phyloP scores from a whole-genome alignment of 768 basidiomycete genomes.

The Boletellus emodensis region DNA sequence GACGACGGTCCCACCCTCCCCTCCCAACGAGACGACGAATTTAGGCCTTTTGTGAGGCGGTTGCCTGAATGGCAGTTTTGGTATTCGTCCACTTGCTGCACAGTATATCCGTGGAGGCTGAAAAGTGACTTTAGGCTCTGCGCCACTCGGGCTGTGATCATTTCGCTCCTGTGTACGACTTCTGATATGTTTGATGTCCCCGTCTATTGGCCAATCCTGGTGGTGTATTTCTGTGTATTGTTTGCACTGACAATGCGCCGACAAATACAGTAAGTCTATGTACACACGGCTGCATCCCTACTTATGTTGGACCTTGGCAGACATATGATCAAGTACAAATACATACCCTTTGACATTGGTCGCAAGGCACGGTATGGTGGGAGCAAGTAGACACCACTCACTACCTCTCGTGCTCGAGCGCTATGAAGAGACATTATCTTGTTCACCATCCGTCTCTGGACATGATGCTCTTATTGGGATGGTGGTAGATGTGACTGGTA shows the following conservation, averaged over 20 bases:
- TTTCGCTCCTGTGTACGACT: constrained; percentile 77
- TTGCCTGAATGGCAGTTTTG: constrained; percentile 98
- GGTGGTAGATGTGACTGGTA: constrained; percentile 21
- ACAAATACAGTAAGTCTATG: constrained; percentile 78
- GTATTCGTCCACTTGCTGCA: constrained; percentile 37
- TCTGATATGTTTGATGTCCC: constrained; percentile 91
- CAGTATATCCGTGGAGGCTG: neutral
- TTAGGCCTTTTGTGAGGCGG: constrained; percentile 92
- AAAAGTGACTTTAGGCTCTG: constrained; percentile 63
- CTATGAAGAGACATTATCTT: constrained; percentile 5
- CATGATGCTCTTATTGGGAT: constrained; percentile 9
- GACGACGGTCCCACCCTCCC: constrained; percentile 57
- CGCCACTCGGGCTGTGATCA: constrained; percentile 79
- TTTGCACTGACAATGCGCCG: constrained; percentile 94
- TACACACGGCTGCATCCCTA: neutral
- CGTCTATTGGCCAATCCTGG: constrained; percentile 98
- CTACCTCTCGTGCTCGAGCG: neutral
- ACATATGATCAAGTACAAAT: constrained; percentile 99
- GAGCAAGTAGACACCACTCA: constrained; percentile 35
- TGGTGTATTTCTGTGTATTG: constrained; percentile 94
- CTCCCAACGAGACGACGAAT: constrained; percentile 82
- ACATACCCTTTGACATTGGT: constrained; percentile 92
- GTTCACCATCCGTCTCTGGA: constrained; percentile 8
- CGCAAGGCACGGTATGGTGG: constrained; percentile 86
- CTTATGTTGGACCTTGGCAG: constrained; percentile 37